Evolutionary conservation across 805 yeast species (phyloP), one percentile per base, ranked within the genome.

Genomic region (Novakomyces olei): DNA sequence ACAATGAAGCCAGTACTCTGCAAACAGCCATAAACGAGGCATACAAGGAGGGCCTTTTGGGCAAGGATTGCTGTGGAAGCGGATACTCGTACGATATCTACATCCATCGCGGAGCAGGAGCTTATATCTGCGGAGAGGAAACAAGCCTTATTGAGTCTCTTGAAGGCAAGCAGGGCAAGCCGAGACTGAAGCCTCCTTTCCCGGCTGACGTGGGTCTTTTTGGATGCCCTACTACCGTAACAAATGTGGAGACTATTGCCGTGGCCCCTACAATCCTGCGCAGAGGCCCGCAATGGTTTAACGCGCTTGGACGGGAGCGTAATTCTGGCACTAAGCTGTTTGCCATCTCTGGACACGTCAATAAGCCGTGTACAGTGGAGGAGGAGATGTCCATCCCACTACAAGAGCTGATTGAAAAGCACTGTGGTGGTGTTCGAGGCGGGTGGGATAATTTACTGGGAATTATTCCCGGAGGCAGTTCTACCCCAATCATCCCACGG

Each of bases 111-210:
- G 92, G 92, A 43, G 76, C 76, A 80, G 92, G 92, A 41, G 92
- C 92, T 7, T 79, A 79, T 55, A 66, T 79, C 33, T 79, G 92
- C 57, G 92, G 92, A 46, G 92, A 79, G 57, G 92, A 79, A 57
- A 79, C 92, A 27, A 81, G 91, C 4, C 59, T 79, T 50, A 77
- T 79, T 49, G 92, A 79, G 59, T 72, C 83, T 3, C 60, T 79
- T 34, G 92, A 79, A 58, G 92, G 92, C 45, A 79, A 79, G 56
- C 91, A 88, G 36, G 92, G 92, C 42, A 79, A 79, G 57, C 92
- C 92, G 44, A 70, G 92, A 57, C 65, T 79, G 53, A 79, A 79
- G 69, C 92, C 92, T 24, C 92, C 92, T 41, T 79, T 79, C 67
- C 92, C 92, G 23, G 92, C 92, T 23, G 92, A 91, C 47, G 85